These are phyloP conservation scores for Aspergillus ostianus DNA, from an alignment of 495 filamentous ascomycete species.

Conservation along the genomic window DNA sequence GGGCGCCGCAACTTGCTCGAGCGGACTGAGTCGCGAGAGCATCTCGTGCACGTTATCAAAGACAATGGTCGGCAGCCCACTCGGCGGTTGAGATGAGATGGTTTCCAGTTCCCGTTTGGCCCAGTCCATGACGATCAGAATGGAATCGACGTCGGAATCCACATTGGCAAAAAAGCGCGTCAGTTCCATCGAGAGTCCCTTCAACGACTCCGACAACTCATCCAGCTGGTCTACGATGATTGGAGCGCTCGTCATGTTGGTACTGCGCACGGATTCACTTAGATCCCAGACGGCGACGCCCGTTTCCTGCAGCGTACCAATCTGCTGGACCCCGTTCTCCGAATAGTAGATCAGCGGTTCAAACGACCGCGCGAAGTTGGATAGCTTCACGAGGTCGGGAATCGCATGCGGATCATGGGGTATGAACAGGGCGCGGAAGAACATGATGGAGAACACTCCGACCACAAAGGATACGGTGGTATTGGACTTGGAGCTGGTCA, in stretches of 20 bases:
- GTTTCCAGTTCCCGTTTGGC: conserved; percentile 73
- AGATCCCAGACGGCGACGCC: conserved; percentile 91
- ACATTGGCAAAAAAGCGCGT: conserved; percentile 89
- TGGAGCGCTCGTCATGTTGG: conserved; percentile 84
- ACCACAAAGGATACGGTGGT: conserved; percentile 59
- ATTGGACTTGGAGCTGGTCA: conserved; percentile 62
- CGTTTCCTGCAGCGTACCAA: conserved; percentile 81
- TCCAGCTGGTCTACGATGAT: conserved; percentile 83
- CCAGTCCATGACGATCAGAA: conserved; percentile 94
- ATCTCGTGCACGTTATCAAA: conserved; percentile 79
- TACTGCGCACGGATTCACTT: conserved; percentile 79
- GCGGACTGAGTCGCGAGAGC: conserved; percentile 62
- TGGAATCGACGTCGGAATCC: conserved; percentile 86
- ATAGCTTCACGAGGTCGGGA: conserved; percentile 87
- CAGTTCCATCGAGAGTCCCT: conserved; percentile 74
- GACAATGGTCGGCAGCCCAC: conserved; percentile 58
- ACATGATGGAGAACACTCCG: conserved; percentile 55
- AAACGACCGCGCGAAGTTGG: conserved; percentile 80
- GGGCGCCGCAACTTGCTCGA: conserved; percentile 48
- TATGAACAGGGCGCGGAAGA: conserved; percentile 64
- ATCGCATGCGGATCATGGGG: conserved; percentile 65
- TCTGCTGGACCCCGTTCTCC: conserved; percentile 79
- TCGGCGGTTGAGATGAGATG: conserved; percentile 52
- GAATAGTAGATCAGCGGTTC: conserved; percentile 92
- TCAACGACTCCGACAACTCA: conserved; percentile 76